Conservation (phyloP, 164 flowering plant genomes). For the Vitis amurensis region DNA sequence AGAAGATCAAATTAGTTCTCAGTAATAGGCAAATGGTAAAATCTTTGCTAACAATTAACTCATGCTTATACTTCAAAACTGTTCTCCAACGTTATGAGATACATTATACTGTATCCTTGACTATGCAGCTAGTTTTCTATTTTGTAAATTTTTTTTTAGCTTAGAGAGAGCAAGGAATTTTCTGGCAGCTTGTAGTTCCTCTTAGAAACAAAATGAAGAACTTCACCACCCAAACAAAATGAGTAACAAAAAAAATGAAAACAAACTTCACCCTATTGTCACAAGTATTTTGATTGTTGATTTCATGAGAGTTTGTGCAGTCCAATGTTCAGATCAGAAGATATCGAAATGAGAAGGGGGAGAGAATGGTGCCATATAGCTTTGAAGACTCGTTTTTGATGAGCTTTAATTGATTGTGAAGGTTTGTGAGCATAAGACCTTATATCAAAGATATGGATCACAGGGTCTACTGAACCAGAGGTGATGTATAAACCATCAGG, state of each 20-base stretch:
- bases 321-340: slow-evolving; percentile 85
- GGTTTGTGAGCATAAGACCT: slow-evolving; percentile 67
- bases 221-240: slow-evolving; percentile 2
- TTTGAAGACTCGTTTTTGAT: slow-evolving; percentile 89
- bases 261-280: background rate
- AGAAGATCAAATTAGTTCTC: too few relatives aligned
- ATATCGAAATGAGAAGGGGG: slow-evolving; percentile 86
- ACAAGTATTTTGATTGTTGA: background rate
- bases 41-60: too few relatives aligned
- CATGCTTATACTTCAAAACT: too few relatives aligned
- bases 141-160: too few relatives aligned
- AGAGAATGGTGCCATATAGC: slow-evolving; percentile 78
- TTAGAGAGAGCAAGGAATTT: background rate
- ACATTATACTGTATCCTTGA: too few relatives aligned
- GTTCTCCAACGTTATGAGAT: too few relatives aligned
- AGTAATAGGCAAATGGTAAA: too few relatives aligned
- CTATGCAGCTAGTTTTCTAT: too few relatives aligned
- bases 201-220: slow-evolving; percentile 1
- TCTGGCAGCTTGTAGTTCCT: background rate
- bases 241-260: background rate
- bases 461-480: slow-evolving; percentile 91
- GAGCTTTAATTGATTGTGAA: slow-evolving; percentile 82
- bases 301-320: slow-evolving; percentile 54
- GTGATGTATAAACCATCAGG: slow-evolving; percentile 82
- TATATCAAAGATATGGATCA: slow-evolving; percentile 85